Conservation (phyloP, 2,329 filamentous ascomycete genomes). For the Sclerotinia sclerotiorum region DNA sequence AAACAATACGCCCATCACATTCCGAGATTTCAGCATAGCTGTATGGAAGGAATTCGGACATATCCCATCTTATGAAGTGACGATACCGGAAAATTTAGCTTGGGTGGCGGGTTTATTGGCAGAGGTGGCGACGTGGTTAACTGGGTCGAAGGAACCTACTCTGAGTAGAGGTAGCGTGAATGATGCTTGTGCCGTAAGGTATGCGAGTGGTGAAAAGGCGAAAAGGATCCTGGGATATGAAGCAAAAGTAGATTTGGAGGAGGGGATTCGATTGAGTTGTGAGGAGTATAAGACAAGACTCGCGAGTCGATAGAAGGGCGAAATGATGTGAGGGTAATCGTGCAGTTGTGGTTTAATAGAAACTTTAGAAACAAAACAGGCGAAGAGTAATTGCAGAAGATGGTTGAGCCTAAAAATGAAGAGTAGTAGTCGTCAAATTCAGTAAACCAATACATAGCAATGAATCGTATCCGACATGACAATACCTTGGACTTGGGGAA, state of each 20-base stretch:
- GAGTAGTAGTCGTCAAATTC: neutral
- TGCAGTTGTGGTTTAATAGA: no score
- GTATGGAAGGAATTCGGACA: slow-evolving; percentile 18
- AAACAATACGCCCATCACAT: slow-evolving; percentile 16
- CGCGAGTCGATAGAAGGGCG: neutral
- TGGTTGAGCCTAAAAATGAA: neutral
- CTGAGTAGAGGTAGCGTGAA: slow-evolving; percentile 14
- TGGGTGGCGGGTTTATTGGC: slow-evolving; percentile 10
- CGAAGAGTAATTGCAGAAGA: neutral
- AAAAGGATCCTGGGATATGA: slow-evolving; percentile 14
- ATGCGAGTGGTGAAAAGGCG: slow-evolving; percentile 15
- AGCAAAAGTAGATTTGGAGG: slow-evolving; percentile 11
- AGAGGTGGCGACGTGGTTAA: neutral
- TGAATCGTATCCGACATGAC: no score
- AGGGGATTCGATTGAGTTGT: slow-evolving; percentile 20
- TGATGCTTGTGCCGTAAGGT: slow-evolving; percentile 19
- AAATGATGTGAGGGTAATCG: neutral
- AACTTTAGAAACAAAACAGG: neutral
- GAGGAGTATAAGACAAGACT: slow-evolving; percentile 11
- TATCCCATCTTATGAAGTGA: slow-evolving; percentile 1
- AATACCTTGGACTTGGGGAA: neutral
- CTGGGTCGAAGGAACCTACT: neutral
- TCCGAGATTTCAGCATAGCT: slow-evolving; percentile 5
- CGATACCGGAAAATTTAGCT: slow-evolving; percentile 2
- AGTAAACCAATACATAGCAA: neutral